Evolutionary conservation across 352 stramenopile species (phyloP).

Genomic region (Phytopythium montanum): DNA sequence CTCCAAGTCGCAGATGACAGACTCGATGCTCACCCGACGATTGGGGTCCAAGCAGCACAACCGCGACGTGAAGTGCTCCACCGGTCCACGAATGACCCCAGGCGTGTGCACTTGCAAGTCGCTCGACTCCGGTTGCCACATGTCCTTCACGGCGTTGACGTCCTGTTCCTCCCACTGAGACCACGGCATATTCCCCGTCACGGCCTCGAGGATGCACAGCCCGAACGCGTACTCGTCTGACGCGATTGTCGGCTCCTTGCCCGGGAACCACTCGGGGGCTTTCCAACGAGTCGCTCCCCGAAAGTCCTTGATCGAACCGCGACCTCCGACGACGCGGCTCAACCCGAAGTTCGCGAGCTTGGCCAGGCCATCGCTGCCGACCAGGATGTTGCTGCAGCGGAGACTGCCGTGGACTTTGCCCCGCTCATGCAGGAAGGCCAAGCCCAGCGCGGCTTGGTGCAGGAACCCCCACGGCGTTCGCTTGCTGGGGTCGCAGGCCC

Average conservation of each 20-base stretch:
- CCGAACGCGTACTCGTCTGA: slow-evolving; percentile 37
- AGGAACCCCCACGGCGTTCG: slow-evolving; percentile 7
- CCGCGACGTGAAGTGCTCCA: background rate
- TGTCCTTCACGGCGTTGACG: background rate
- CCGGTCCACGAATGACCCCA: background rate
- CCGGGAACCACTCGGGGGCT: slow-evolving; percentile 23
- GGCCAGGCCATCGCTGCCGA: slow-evolving; percentile 14
- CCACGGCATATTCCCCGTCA: slow-evolving; percentile 26
- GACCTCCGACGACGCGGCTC: background rate
- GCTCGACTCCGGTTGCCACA: background rate
- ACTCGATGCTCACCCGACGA: background rate
- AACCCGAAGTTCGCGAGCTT: slow-evolving; percentile 28
- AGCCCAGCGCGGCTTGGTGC: slow-evolving; percentile 9
- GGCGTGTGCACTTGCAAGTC: background rate
- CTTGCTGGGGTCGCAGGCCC: background rate
- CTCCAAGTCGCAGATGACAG: background rate
- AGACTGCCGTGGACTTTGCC: slow-evolving; percentile 19
- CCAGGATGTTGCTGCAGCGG: slow-evolving; percentile 26
- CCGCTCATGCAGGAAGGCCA: slow-evolving; percentile 9
- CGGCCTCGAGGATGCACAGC: slow-evolving; percentile 34
- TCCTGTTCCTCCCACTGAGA: slow-evolving; percentile 16
- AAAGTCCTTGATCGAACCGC: background rate
- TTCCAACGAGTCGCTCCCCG: slow-evolving; percentile 15
- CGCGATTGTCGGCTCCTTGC: slow-evolving; percentile 8
- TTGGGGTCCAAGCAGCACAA: background rate